Evolutionary conservation across 306 rosid species (phyloP), one percentile per base, ranked within the genome.

Genomic region (Cicer bijugum): DNA sequence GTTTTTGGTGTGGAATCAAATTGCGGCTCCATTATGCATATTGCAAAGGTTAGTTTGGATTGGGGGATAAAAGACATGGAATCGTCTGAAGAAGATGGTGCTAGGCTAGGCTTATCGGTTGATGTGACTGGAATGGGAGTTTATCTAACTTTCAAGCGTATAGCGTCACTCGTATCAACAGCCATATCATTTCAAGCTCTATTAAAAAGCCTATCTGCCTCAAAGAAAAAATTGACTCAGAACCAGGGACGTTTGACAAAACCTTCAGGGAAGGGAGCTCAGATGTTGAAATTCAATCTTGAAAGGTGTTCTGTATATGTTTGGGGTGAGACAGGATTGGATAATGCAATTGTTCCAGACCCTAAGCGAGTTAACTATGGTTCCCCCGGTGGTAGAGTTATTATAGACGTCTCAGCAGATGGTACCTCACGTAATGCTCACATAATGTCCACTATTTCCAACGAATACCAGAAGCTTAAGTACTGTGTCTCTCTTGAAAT

Each of bases 351-450:
- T 84, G 86, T 91, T 82, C 84, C 95, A 74, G 99, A 95, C 38
- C 96, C 99, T 70, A 95, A 95, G 85, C 90, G 91, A 39, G 95
- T 95, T 73, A 87, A 91, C 83, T 90, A 90, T 82, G 99, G 99
- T 74, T 90, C 97, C 80, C 99, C 91, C 67, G 99, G 99, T 73
- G 99, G 99, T 85, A 89, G 80, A 75, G 85, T 88, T 79, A 76
- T 83, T 50, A 69, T 95, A 68, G 78, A 84, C 61, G 86, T 75
- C 59, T 87, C 88, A 69, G 86, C 86, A 51, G 96, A 95, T 86
- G 97, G 97, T 77, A 90, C 93, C 55, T 88, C 89, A 19, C 95
- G 99, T 80, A 76, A 78, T 84, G 99, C 99, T 73, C 84, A 81
- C 16, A 71, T 95, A 79, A 74, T 81, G 82, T 86, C 99, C 81